Conservation (phyloP, 2,329 filamentous ascomycete species). For the Alternaria brassicae region DNA sequence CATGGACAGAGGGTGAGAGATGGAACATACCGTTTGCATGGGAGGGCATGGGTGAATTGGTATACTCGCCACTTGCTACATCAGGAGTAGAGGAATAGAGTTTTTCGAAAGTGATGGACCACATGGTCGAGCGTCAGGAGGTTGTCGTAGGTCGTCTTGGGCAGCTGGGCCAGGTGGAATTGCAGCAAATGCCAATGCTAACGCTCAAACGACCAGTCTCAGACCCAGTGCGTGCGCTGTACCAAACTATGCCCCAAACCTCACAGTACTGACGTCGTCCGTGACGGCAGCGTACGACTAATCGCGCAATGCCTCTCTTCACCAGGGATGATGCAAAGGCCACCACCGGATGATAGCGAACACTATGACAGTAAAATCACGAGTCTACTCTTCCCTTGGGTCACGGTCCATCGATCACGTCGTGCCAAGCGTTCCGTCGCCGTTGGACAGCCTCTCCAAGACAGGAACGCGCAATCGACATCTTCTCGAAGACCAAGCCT, state of each 20-base stretch:
- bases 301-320: slow-evolving; percentile 6
- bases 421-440: slow-evolving; percentile 3
- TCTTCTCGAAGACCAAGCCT: slow-evolving; percentile 9
- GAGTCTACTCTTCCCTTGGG: background rate
- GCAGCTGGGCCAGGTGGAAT: slow-evolving; percentile 8
- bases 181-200: slow-evolving; percentile 10
- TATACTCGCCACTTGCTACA: slow-evolving; percentile 16
- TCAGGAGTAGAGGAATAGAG: slow-evolving; percentile 5
- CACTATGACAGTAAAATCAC: background rate
- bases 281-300: slow-evolving; percentile 13
- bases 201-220: slow-evolving; percentile 12
- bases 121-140: background rate
- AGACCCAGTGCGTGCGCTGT: slow-evolving; percentile 14
- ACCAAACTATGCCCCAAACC: slow-evolving; percentile 8
- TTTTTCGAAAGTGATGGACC: slow-evolving; percentile 2
- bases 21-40: slow-evolving; percentile 9
- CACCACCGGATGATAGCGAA: slow-evolving; percentile 7
- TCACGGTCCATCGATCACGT: slow-evolving; percentile 1
- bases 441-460: background rate
- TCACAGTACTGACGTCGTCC: slow-evolving; percentile 3
- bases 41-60: slow-evolving; percentile 10
- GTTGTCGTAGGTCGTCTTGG: slow-evolving; percentile 4
- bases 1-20: slow-evolving; percentile 4
- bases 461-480: slow-evolving; percentile 6
- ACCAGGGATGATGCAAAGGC: background rate